These are phyloP conservation scores for Fistulinella cinereoalba DNA, from an alignment of 1,284 basidiomycete species.

Conservation along the genomic window DNA sequence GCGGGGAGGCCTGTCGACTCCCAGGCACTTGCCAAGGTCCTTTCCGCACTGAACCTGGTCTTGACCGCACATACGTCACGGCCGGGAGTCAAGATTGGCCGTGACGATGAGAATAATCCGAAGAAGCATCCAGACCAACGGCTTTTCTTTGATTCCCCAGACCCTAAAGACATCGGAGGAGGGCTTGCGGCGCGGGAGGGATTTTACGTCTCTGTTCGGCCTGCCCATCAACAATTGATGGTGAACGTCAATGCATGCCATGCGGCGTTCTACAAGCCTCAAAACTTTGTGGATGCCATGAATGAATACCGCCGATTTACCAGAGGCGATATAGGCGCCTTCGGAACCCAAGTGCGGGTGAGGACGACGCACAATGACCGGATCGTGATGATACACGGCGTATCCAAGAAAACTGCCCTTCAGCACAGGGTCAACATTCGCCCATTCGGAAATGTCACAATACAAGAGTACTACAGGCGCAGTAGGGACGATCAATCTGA, in stretches of 20 bases:
- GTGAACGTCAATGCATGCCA: conserved; percentile 83
- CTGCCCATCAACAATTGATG: conserved; percentile 70
- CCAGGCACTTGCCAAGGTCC: conserved; percentile 43
- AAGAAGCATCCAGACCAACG: conserved; percentile 30
- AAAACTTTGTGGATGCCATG: conserved; percentile 64
- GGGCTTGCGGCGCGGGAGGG: conserved; percentile 74
- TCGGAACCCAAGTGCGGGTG: conserved; percentile 61
- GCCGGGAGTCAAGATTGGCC: conserved; percentile 40
- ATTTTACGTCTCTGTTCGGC: conserved; percentile 76
- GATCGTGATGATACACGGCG: conserved; percentile 69
- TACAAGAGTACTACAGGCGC: conserved; percentile 62
- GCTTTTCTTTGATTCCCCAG: conserved; percentile 59
- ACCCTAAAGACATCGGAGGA: conserved; percentile 51
- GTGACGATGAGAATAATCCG: conserved; percentile 33
- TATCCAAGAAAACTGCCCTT: conserved; percentile 48
- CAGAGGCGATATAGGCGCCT: conserved; percentile 53
- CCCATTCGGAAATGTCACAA: conserved; percentile 53
- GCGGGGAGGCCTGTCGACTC: conserved; percentile 21
- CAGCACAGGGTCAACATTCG: conserved; percentile 55
- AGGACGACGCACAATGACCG: conserved; percentile 60
- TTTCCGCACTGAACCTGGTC: conserved; percentile 50
- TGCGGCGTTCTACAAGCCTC: conserved; percentile 70
- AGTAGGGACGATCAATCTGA: conserved; percentile 47
- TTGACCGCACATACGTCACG: conserved; percentile 44
- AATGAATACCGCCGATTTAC: conserved; percentile 52